These are phyloP conservation scores for Orbilia oligospora DNA, from an alignment of 2,329 filamentous ascomycete genomes.

Conservation along the genomic window DNA sequence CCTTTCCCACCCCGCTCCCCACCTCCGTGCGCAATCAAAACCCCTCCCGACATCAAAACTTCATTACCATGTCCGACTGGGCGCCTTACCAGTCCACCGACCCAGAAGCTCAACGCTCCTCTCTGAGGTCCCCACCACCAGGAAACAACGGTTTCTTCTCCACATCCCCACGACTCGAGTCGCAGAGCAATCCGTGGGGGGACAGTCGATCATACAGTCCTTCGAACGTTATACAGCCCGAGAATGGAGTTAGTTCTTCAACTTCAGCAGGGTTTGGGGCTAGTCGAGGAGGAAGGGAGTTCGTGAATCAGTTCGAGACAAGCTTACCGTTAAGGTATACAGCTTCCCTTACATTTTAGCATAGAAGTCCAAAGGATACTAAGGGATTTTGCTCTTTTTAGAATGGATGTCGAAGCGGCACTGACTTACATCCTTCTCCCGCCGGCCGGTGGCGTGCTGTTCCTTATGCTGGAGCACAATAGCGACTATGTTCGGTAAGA, in stretches of 20 bases:
- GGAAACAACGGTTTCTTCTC: constrained; percentile 55
- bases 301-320: constrained; percentile 89
- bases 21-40: constrained; percentile 27
- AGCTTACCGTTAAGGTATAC: constrained; percentile 79
- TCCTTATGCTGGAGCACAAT: constrained; percentile 90
- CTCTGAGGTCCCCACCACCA: constrained; percentile 53
- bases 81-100: constrained; percentile 95
- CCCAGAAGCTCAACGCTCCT: constrained; percentile 80
- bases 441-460: constrained; percentile 84
- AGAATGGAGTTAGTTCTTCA: constrained; percentile 66
- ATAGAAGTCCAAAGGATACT: background rate
- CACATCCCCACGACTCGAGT: constrained; percentile 43
- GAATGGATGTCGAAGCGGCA: constrained; percentile 88
- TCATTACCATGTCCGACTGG: constrained; percentile 76
- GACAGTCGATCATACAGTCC: constrained; percentile 65
- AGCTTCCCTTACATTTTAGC: background rate
- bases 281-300: constrained; percentile 67
- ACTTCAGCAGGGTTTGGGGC: constrained; percentile 64
- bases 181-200: constrained; percentile 52
- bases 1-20: constrained; percentile 35
- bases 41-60: background rate
- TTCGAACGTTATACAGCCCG: constrained; percentile 63
- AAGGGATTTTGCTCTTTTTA: constrained; percentile 26
- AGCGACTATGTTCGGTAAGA: constrained; percentile 93
- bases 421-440: constrained; percentile 89